A percentile compares a stretch with the other conserved stretches of the same genome.
These are phyloP conservation scores for Sporothrix humicola DNA, from an alignment of 2,329 filamentous ascomycete species.

Conservation along the genomic window DNA sequence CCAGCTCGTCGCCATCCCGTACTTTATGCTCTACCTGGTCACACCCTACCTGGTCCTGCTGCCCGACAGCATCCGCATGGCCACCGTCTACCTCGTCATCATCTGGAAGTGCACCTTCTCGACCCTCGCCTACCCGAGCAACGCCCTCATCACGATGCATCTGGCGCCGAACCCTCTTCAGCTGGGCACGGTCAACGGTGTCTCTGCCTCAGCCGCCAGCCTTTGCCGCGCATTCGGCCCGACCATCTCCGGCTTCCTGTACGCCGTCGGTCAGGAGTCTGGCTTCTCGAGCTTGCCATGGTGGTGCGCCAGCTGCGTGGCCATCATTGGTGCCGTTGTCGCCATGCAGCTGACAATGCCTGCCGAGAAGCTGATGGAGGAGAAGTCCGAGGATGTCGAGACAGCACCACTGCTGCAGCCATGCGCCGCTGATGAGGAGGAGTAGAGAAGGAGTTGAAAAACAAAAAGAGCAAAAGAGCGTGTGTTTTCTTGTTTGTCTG, in stretches of 20 bases:
- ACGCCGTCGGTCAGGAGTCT: constrained; percentile 76
- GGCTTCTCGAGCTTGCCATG: constrained; percentile 89
- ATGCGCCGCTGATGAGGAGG: background rate
- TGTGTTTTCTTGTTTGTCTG: background rate
- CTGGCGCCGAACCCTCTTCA: constrained; percentile 82
- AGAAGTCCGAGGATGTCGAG: constrained; percentile 51
- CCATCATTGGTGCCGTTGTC: constrained; percentile 73
- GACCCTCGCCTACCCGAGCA: constrained; percentile 88
- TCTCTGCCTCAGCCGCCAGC: constrained; percentile 88
- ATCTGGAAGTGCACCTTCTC: constrained; percentile 93
- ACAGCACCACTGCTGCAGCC: background rate
- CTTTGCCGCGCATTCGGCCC: constrained; percentile 87
- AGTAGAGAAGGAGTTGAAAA: constrained; percentile 22
- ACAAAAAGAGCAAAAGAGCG: background rate
- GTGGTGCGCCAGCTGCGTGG: constrained; percentile 86
- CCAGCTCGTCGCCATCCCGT: constrained; percentile 77
- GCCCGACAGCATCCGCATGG: constrained; percentile 71
- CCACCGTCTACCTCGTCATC: constrained; percentile 76
- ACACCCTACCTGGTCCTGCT: constrained; percentile 90
- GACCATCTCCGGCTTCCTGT: constrained; percentile 83
- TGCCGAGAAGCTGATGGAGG: constrained; percentile 50
- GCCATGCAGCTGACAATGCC: constrained; percentile 77
- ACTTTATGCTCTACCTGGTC: constrained; percentile 85
- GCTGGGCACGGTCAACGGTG: constrained; percentile 89
- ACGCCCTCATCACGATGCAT: constrained; percentile 87